Conservation (phyloP, 2,329 filamentous ascomycete species). For the Podosphaera xanthii region DNA sequence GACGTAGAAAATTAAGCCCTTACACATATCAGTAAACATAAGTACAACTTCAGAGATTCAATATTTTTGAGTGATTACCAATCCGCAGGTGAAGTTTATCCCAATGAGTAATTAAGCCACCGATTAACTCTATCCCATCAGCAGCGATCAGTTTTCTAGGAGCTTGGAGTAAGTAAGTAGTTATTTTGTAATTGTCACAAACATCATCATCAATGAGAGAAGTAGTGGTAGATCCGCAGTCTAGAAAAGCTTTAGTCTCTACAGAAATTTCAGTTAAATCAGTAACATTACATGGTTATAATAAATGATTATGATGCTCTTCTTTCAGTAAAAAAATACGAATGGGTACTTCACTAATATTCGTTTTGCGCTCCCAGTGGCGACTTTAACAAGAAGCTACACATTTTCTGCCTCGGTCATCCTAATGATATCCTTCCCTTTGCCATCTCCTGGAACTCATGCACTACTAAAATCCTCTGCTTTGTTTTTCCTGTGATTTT, state of each 20-base stretch:
- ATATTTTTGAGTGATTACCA: neutral
- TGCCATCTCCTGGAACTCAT: neutral
- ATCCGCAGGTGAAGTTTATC: neutral
- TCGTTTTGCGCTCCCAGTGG: neutral
- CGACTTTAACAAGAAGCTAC: neutral
- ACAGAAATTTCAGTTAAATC: neutral
- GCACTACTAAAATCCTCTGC: neutral
- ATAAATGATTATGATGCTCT: neutral
- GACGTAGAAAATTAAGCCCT: too few species aligned
- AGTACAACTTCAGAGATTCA: too few species aligned
- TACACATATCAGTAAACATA: too few species aligned
- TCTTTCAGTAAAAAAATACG: neutral
- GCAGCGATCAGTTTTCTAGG: neutral
- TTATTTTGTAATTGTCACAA: neutral
- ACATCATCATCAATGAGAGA: neutral
- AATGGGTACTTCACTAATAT: neutral
- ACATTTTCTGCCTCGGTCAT: neutral
- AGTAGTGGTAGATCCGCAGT: neutral
- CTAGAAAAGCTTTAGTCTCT: neutral
- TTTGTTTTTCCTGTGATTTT: neutral
- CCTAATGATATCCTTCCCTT: neutral
- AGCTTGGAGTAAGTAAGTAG: neutral
- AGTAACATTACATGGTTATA: neutral
- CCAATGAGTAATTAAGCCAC: neutral
- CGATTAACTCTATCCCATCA: neutral